These are phyloP conservation scores for Cercospora nicotianae DNA, from an alignment of 2,329 filamentous ascomycete species.

Conservation along the genomic window DNA sequence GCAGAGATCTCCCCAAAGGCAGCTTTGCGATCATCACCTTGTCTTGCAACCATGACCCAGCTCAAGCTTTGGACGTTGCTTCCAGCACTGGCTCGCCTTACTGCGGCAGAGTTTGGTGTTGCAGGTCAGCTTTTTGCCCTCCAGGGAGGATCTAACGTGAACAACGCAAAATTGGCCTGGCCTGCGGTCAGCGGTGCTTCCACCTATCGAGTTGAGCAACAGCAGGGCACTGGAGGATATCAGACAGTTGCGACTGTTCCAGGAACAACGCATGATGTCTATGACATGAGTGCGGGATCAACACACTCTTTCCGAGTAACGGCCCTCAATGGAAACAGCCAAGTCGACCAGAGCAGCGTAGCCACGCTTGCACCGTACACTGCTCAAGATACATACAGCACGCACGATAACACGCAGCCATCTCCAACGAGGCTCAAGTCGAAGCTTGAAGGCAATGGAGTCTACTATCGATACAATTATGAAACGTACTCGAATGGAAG, in stretches of 20 bases:
- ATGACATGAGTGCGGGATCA: conserved; percentile 14
- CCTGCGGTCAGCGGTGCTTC: conserved; percentile 15
- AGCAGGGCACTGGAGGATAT: conserved; percentile 14
- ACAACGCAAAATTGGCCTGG: conserved; percentile 28
- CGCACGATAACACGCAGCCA: conserved; percentile 24
- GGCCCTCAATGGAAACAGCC: conserved; percentile 16
- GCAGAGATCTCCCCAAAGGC: not conserved
- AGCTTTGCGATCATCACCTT: not conserved
- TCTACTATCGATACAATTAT: conserved; percentile 31
- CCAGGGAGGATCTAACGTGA: conserved; percentile 16
- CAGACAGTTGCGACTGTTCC: conserved; percentile 17
- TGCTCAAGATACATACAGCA: conserved; percentile 17
- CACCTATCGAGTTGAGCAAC: conserved; percentile 20
- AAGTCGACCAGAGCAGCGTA: conserved; percentile 18
- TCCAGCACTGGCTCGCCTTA: conserved; percentile 6
- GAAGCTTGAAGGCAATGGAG: conserved; percentile 17
- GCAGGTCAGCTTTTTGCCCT: conserved; percentile 27
- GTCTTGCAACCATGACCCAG: not conserved
- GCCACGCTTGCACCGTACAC: conserved; percentile 14
- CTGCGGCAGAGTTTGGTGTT: conserved; percentile 20
- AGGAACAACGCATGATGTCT: conserved; percentile 20
- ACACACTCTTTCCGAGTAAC: conserved; percentile 19
- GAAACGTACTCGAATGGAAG: conserved; percentile 19
- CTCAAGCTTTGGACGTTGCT: conserved; percentile 2
- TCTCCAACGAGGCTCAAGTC: conserved; percentile 17